phyloP scores from a whole-genome alignment of 148 eudicot genomes.

The Spergularia marina region DNA sequence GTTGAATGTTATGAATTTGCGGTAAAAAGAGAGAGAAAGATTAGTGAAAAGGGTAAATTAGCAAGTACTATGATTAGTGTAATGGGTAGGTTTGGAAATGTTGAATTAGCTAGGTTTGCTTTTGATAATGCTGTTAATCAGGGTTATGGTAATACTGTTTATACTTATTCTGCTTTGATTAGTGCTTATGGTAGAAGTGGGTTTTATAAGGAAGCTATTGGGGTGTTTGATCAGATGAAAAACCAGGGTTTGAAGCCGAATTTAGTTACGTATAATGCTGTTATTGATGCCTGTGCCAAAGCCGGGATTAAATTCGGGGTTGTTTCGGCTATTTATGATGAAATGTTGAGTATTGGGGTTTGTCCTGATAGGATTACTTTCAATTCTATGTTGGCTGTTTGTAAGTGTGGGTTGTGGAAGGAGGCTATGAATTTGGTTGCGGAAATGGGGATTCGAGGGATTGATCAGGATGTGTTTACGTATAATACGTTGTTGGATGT shows the following conservation, averaged over 20 bases:
- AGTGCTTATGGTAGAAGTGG: slow-evolving; percentile 90
- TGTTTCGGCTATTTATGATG: slow-evolving; percentile 58
- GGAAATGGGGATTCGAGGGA: slow-evolving; percentile 76
- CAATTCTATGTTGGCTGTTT: slow-evolving; percentile 83
- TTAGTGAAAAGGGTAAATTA: slow-evolving; percentile 68
- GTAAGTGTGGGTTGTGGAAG: slow-evolving; percentile 88
- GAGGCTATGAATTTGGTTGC: slow-evolving; percentile 59
- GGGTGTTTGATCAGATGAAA: slow-evolving; percentile 72
- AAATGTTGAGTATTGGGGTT: slow-evolving; percentile 66
- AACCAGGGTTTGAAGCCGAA: slow-evolving; percentile 72
- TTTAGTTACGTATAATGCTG: slow-evolving; percentile 86
- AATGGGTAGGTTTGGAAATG: slow-evolving; percentile 86
- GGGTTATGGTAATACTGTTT: slow-evolving; percentile 91
- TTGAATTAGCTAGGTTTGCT: slow-evolving; percentile 61
- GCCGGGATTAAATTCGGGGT: slow-evolving; percentile 65
- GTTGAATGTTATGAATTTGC: slow-evolving; percentile 71
- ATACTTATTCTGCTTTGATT: slow-evolving; percentile 83
- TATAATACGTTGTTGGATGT: slow-evolving; percentile 88
- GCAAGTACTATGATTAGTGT: slow-evolving; percentile 93
- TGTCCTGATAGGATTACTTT: slow-evolving; percentile 82
- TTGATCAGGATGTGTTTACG: slow-evolving; percentile 86
- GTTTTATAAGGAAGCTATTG: slow-evolving; percentile 60
- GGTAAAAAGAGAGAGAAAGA: slow-evolving; percentile 42
- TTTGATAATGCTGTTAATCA: slow-evolving; percentile 63
- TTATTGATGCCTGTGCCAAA: slow-evolving; percentile 95